phyloP scores from a whole-genome alignment of 2,329 filamentous ascomycete species.

The Colletotrichum sp. region DNA sequence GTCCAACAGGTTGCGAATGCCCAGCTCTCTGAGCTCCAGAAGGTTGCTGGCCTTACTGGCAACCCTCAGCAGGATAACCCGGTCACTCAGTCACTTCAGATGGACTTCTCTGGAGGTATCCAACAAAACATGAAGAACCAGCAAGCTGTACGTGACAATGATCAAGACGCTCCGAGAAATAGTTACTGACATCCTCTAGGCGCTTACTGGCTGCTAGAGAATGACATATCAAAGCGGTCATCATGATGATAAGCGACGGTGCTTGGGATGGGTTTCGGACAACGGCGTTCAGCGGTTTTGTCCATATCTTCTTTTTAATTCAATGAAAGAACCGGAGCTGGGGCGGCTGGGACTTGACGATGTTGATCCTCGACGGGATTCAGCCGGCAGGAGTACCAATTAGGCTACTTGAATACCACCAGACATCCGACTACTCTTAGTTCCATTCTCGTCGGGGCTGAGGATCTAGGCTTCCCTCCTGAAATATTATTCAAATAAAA shows the following conservation, averaged over 20 bases:
- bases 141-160: neutral
- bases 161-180: rapidly evolving
- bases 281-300: neutral
- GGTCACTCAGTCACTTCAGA: slow-evolving; percentile 6
- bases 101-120: slow-evolving; percentile 19
- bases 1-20: slow-evolving; percentile 6
- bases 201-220: slow-evolving; percentile 3
- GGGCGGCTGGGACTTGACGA: neutral
- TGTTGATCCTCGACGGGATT: neutral
- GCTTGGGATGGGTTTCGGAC: neutral
- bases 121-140: slow-evolving; percentile 22
- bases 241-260: neutral
- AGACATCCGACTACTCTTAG: neutral
- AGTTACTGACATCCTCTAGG: neutral
- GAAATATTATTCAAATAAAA: neutral
- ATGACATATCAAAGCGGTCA: neutral
- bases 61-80: slow-evolving; percentile 13
- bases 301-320: neutral
- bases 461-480: neutral
- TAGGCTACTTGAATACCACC: neutral
- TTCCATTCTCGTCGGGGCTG: neutral
- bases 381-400: neutral
- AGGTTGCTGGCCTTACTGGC: slow-evolving; percentile 12
- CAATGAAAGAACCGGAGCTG: neutral
- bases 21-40: slow-evolving; percentile 14